Base-by-base conservation (phyloP, 495 filamentous ascomycete species). In the Neurospora sp. region DNA sequence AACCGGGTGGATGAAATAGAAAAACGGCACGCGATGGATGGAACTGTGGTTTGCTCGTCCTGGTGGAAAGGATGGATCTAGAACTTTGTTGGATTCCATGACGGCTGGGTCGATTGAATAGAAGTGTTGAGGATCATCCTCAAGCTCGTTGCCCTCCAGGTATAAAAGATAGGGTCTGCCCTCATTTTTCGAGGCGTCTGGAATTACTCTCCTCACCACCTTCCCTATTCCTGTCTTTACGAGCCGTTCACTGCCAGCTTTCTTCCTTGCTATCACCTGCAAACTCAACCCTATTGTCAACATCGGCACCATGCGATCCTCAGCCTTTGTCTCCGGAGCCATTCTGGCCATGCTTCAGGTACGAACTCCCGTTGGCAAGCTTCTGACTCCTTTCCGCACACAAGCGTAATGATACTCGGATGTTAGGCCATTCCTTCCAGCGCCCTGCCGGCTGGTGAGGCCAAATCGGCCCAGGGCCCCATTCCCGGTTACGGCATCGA, bases 401-500 rank as follows among this genome's bases (percentile, higher is more conserved):
- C 31, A 31, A 9, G 1, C 27, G 10, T 65, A 35, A 14, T 65
- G 53, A 65, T 65, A 65, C 27, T 35, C 53, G 27, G 53, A 31
- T 65, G 14, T 65, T 65, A 65, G 53, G 53, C 53, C 18, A 35
- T 65, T 35, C 53, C 53, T 16, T 18, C 53, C 7, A 35, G 53
- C 27, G 53, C 53, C 53, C 14, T 65, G 27, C 53, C 53, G 27
- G 53, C 53, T 65, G 3, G 27, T 37, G 53, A 65, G 35, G 53
- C 22, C 22, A 65, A 35, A 37, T 37, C 14, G 27, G 53, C 27
- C 27, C 53, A 35, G 27, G 53, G 27, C 31, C 40, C 70, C 16
- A 75, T 74, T 61, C 40, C 42, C 35, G 74, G 71, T 12, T 75
- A 75, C 74, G 40, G 39, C 18, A 53, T 71, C 9, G 68, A 45